These are phyloP conservation scores for Annulohypoxylon maeteangense DNA, from an alignment of 495 filamentous ascomycete genomes.

Conservation along the genomic window DNA sequence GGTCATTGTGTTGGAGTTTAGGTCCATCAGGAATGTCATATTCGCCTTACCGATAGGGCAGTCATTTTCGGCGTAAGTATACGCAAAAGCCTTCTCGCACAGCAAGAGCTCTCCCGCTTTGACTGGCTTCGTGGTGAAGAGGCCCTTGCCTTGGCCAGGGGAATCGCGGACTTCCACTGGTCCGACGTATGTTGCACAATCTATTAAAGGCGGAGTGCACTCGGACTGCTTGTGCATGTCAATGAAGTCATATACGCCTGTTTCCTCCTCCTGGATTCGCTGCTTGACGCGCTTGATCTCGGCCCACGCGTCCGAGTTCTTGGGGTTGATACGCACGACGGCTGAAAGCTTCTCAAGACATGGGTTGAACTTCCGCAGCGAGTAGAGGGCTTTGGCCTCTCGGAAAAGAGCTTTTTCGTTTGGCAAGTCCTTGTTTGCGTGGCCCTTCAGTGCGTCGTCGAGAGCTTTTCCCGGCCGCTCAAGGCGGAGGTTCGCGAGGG, in stretches of 20 bases:
- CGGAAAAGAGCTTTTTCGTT: slow-evolving; percentile 60
- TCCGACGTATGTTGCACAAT: slow-evolving; percentile 59
- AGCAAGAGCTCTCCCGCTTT: slow-evolving; percentile 64
- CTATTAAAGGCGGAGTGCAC: slow-evolving; percentile 51
- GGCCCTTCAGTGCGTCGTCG: slow-evolving; percentile 45
- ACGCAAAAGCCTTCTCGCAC: slow-evolving; percentile 67
- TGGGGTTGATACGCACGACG: slow-evolving; percentile 43
- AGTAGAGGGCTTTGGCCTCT: slow-evolving; percentile 59
- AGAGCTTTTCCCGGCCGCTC: slow-evolving; percentile 56
- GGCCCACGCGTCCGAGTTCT: slow-evolving; percentile 41
- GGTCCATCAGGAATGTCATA: slow-evolving; percentile 50
- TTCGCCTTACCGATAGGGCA: background rate
- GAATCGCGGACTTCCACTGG: slow-evolving; percentile 38
- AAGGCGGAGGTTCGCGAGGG: slow-evolving; percentile 52
- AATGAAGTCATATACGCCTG: slow-evolving; percentile 59
- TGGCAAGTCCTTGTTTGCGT: slow-evolving; percentile 16
- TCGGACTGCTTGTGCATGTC: slow-evolving; percentile 52
- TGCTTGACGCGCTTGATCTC: slow-evolving; percentile 45
- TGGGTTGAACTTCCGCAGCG: slow-evolving; percentile 51
- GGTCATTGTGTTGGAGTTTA: slow-evolving; percentile 39
- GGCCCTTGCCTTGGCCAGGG: slow-evolving; percentile 52
- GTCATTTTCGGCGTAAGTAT: slow-evolving; percentile 35
- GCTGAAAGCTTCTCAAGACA: slow-evolving; percentile 48
- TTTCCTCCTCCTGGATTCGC: slow-evolving; percentile 49
- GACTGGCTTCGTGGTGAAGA: slow-evolving; percentile 62